These are phyloP conservation scores for Microbotryum lychnidis-dioicae DNA, from an alignment of 1,284 basidiomycete species.

Conservation along the genomic window DNA sequence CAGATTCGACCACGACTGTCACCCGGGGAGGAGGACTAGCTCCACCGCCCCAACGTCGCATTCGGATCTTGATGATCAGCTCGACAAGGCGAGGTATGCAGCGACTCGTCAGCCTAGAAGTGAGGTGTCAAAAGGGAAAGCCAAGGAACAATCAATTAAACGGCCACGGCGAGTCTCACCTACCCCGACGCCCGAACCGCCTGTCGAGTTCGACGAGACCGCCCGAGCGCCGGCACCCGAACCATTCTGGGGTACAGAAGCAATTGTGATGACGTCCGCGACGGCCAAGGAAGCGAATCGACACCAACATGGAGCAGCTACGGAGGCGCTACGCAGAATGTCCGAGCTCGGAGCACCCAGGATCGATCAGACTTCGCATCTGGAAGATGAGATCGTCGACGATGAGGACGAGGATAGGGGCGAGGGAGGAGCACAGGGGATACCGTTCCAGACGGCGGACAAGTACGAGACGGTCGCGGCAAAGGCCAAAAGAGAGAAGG, in stretches of 20 bases:
- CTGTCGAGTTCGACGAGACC: slow-evolving; percentile 3
- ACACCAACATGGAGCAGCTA: slow-evolving; percentile 11
- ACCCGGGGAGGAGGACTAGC: not conserved
- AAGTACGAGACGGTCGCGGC: slow-evolving; percentile 16
- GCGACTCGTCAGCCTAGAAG: slow-evolving; percentile 1
- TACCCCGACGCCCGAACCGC: not conserved
- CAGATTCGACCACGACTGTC: not conserved
- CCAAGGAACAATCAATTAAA: not conserved
- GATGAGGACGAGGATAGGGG: slow-evolving; percentile 3
- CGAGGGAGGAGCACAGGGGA: not conserved
- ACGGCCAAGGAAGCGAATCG: not conserved
- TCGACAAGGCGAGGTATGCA: not conserved
- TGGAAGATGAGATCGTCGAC: slow-evolving; percentile 7
- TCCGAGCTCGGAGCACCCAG: slow-evolving; percentile 4
- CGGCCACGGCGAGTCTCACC: not conserved
- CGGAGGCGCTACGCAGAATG: slow-evolving; percentile 4
- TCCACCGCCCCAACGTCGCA: not conserved
- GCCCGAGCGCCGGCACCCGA: slow-evolving; percentile 9
- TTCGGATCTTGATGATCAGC: not conserved
- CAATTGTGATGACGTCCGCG: not conserved
- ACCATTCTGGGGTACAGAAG: slow-evolving; percentile 16
- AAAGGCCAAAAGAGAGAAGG: slow-evolving; percentile 12
- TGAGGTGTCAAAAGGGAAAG: not conserved
- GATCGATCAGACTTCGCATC: slow-evolving; percentile 6
- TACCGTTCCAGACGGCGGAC: not conserved